Evolutionary conservation across 768 basidiomycete genomes (phyloP).

Genomic region (Mycena kentingensis): DNA sequence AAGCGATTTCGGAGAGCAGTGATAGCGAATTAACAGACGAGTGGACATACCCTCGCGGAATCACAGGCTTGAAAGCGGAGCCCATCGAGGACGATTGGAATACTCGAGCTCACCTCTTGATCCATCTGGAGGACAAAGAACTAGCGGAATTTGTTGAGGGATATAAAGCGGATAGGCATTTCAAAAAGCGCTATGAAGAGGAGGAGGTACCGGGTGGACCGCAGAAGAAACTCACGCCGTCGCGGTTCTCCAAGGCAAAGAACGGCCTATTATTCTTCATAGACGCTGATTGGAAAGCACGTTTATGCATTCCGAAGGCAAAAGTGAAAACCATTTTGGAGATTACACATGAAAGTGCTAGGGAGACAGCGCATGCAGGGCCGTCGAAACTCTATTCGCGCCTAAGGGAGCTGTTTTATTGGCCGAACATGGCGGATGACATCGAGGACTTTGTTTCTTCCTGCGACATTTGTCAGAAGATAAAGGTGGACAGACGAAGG

Average conservation of each 20-base stretch:
- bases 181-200: neutral
- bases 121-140: neutral
- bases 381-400: neutral
- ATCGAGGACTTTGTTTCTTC: neutral
- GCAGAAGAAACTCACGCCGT: neutral
- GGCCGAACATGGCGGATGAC: neutral
- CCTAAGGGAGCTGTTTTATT: neutral
- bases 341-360: neutral
- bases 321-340: constrained; percentile 10
- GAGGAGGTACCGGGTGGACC: neutral
- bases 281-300: neutral
- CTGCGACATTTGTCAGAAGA: neutral
- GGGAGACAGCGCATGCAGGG: neutral
- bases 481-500: neutral
- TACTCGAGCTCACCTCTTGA: neutral
- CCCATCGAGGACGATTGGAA: neutral
- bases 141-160: neutral
- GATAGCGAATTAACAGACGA: neutral
- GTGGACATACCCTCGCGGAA: neutral
- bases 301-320: constrained; percentile 15
- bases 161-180: neutral
- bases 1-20: neutral
- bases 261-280: constrained; percentile 4
- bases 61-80: neutral
- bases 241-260: neutral